Evolutionary conservation across 345 rosid genomes (phyloP).

Genomic region (Erucastrum elatum): DNA sequence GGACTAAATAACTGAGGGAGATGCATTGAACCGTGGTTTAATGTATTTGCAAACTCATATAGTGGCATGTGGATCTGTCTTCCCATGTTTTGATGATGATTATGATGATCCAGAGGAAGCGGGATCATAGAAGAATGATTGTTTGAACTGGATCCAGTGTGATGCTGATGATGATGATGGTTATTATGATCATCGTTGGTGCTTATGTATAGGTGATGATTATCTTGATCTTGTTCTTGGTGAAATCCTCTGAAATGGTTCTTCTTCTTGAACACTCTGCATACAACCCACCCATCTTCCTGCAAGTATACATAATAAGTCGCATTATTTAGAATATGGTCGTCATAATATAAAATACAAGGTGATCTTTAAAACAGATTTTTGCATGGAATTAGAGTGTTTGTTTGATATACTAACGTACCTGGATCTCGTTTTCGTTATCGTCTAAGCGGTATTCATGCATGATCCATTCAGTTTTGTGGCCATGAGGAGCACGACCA

Average conservation of each 20-base stretch:
- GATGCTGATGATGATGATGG: conserved; percentile 24
- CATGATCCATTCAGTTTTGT: conserved; percentile 99
- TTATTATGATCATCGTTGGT: conserved; percentile 35
- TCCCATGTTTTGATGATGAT: conserved; percentile 24
- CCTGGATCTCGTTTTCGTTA: conserved; percentile 69
- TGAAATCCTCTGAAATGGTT: conserved; percentile 59
- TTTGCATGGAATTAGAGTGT: background rate
- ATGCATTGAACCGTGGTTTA: conserved; percentile 58
- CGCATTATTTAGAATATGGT: background rate
- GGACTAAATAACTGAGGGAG: conserved; percentile 83
- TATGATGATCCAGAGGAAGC: conserved; percentile 33
- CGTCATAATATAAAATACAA: background rate
- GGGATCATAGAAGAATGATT: conserved; percentile 31
- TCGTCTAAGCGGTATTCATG: conserved; percentile 95
- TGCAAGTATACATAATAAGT: conserved; percentile 29
- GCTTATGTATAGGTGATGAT: conserved; percentile 36
- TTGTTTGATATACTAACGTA: background rate
- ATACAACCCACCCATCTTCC: conserved; percentile 97
- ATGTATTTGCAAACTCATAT: conserved; percentile 36
- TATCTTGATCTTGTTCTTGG: conserved; percentile 49
- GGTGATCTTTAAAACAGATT: background rate
- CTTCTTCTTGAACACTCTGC: conserved; percentile 87
- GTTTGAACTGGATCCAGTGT: conserved; percentile 31
- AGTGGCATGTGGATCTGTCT: conserved; percentile 34
- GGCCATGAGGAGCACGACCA: conserved; percentile 99